Base-by-base conservation (phyloP, 352 stramenopile species). In the Globisporangium acanthophoron region DNA sequence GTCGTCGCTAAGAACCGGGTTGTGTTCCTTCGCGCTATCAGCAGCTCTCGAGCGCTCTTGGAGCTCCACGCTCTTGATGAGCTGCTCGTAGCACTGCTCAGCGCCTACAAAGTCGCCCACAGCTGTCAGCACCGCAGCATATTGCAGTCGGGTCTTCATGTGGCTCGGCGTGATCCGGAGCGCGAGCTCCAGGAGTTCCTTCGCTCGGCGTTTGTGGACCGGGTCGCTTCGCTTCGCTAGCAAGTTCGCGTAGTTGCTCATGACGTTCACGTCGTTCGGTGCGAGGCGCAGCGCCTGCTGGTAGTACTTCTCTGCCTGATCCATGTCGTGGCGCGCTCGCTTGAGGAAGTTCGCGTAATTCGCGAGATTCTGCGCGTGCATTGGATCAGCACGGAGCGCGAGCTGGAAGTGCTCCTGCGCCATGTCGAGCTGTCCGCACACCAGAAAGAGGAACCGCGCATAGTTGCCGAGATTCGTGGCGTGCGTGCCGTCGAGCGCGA, bases 331-430 rank as follows among this genome's bases (percentile, higher is more conserved):
- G 3, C 64, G 55, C 37, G 58, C 47, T 11, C 62, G 52, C n/a
- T 67, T 57, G 9, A 81, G 47, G 7, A 85, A 81, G 24, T 61
- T 66, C 2, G 69, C 74, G 58, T 71, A 80, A 12, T 62, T 63
- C 3, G 52, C 39, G 2, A 84, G 44, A 5, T 69, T 71, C 5
- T 55, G 61, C 1, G 61, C 53, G 56, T 69, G 48, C 0, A 12
- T 20, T 2, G 67, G 65, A 41, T 73, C 69, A 0, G 54, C 56
- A 0, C 13, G 21, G 12, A 79, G 41, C 15, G 71, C 74, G 13
- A 54, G 65, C 15, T 69, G 24, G 29, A 79, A 76, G 21, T 59
- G 58, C 9, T 40, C 11, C 1, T 70, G 27, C 0, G 65, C 74
- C 31, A 70, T 16, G 18, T 73, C 60, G 8, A 56, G 46, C 37